Base-by-base conservation (phyloP, 192 early-diverging fungal species). In the Umbelopsis ramanniana region DNA sequence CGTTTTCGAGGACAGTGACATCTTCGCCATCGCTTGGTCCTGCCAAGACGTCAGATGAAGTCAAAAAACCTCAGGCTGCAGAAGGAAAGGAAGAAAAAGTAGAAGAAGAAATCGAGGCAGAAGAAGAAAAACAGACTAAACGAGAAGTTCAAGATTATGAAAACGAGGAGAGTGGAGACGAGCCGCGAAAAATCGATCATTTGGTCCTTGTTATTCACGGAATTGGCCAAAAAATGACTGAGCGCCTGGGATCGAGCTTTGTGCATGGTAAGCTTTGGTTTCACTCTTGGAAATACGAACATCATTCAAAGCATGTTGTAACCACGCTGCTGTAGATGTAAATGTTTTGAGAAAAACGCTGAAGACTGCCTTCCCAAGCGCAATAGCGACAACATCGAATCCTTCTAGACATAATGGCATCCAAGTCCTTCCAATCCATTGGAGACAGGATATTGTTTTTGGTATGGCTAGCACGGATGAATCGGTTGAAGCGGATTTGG, bases 121-220 rank as follows among this genome's bases (percentile, higher is more conserved):
- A 86, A 23, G 82, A 85, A 53, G 79, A 68, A 52, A 76, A 77
- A 46, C 75, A 83, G 57, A 66, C 72, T 11, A 83, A 77, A 24
- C 73, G 66, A 10, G 83, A 87, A 60, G 73, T 74, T 24, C 84
- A 89, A 66, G 87, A 90, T 70, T 84, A 88, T 43, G 79, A 73
- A 29, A 77, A 80, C 21, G 82, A 75, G 38, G 84, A 81, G 1
- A 74, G 74, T 10, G 88, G 89, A 54, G 83, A 83, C 21, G 86
- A 89, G 10, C 90, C 90, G 52, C 80, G 93, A 33, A 81, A 80
- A 12, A 89, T 96, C 60, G 84, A 93, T 71, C 94, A 96, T 76
- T 71, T 96, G 11, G 79, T 96, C 8, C 82, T 96, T 67, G 93
- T 92, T 11, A 88, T 96, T 76, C 94, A 96, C 69, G 94, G 94